Percentiles rank a stretch among this genome's conserved stretches.
phyloP scores from a whole-genome alignment of 306 rosid genomes.

The Rosa rugosa region DNA sequence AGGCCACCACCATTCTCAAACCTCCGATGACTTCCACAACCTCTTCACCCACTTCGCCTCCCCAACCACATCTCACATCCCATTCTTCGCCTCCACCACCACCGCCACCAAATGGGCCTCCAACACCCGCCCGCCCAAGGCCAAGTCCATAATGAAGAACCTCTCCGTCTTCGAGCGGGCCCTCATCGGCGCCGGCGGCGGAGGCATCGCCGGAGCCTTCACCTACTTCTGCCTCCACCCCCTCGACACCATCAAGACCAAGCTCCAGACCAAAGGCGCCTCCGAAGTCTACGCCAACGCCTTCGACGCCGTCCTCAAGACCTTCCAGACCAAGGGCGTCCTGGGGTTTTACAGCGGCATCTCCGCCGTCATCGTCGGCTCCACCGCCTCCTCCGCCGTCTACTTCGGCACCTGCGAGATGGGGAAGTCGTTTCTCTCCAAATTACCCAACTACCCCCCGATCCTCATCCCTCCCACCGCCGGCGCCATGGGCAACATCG shows the following conservation, averaged over 20 bases:
- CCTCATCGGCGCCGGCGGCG: slow-evolving; percentile 79
- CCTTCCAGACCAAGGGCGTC: slow-evolving; percentile 65
- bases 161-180: slow-evolving; percentile 83
- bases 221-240: slow-evolving; percentile 89
- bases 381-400: slow-evolving; percentile 82
- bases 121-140: slow-evolving; percentile 32
- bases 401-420: slow-evolving; percentile 90
- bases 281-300: slow-evolving; percentile 61
- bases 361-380: slow-evolving; percentile 83
- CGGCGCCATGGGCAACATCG: slow-evolving; percentile 84
- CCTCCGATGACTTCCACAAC: slow-evolving; percentile 29
- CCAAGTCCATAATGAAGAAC: slow-evolving; percentile 43
- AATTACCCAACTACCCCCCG: slow-evolving; percentile 47
- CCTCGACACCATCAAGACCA: slow-evolving; percentile 83
- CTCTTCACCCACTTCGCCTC: slow-evolving; percentile 50
- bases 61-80: slow-evolving; percentile 7
- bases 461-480: slow-evolving; percentile 75
- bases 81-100: slow-evolving; percentile 29
- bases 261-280: slow-evolving; percentile 86
- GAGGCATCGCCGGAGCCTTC: slow-evolving; percentile 95
- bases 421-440: slow-evolving; percentile 65
- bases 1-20: neutral
- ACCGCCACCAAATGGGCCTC: slow-evolving; percentile 28
- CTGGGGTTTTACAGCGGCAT: slow-evolving; percentile 81
- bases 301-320: slow-evolving; percentile 62